Evolutionary conservation across 371 early-diverging fungal genomes (phyloP).

Genomic region (Lichtheimia corymbifera): DNA sequence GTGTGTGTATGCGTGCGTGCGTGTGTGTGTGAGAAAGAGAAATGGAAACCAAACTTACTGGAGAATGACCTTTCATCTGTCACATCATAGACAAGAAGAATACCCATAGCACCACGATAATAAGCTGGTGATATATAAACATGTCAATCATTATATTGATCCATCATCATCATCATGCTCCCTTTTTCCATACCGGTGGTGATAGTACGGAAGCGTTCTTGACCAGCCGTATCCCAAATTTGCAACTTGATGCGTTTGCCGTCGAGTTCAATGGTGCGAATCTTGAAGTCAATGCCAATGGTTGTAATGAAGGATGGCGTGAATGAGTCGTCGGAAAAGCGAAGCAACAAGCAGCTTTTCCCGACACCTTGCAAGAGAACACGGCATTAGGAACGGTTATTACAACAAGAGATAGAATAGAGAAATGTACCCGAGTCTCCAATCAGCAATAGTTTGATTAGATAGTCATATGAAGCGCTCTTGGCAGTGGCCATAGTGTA

Average conservation of each 20-base stretch:
- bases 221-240: slow-evolving; percentile 99
- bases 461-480: slow-evolving; percentile 92
- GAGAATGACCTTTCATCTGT: slow-evolving; percentile 97
- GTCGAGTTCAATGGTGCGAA: slow-evolving; percentile 98
- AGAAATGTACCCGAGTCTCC: slow-evolving; percentile 92
- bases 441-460: slow-evolving; percentile 99
- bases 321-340: slow-evolving; percentile 98
- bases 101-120: slow-evolving; percentile 99
- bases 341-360: slow-evolving; percentile 95
- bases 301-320: slow-evolving; percentile 98
- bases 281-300: slow-evolving; percentile 99
- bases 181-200: slow-evolving; percentile 73
- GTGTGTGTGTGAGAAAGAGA: background rate
- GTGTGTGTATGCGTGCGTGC: background rate
- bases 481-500: slow-evolving; percentile 75
- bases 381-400: background rate
- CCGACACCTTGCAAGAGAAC: slow-evolving; percentile 81
- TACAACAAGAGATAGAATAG: too few species aligned
- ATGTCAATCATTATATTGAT: background rate
- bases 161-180: background rate
- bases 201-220: slow-evolving; percentile 99
- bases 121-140: slow-evolving; percentile 60
- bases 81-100: slow-evolving; percentile 99
- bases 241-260: slow-evolving; percentile 99
- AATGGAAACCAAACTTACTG: slow-evolving; percentile 53